phyloP scores from a whole-genome alignment of 139 green algal genomes.

The Coelastrella sp. region DNA sequence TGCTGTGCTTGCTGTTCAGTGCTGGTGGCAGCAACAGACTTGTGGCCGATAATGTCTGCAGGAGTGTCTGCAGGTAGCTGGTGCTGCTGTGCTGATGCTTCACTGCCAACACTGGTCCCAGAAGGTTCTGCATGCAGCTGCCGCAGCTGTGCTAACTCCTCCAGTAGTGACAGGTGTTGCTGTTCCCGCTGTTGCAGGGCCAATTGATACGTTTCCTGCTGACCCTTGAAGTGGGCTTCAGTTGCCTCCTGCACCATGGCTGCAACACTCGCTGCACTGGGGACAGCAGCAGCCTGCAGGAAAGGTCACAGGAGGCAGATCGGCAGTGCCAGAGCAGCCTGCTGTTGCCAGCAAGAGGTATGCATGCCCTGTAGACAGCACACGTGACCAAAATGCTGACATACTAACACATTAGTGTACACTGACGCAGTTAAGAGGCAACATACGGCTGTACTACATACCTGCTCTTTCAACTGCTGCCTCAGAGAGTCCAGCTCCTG shows the following conservation, averaged over 20 bases:
- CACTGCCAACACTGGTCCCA: neutral
- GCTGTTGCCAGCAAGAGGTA: no score
- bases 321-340: neutral
- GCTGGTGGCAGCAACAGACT: no score
- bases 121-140: slow-evolving; percentile 29
- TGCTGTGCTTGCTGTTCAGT: no score
- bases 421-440: neutral
- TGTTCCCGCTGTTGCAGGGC: slow-evolving; percentile 38
- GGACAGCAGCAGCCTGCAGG: slow-evolving; percentile 25
- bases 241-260: slow-evolving; percentile 20
- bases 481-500: neutral
- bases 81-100: slow-evolving; percentile 14
- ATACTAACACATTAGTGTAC: no score
- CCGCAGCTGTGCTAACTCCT: slow-evolving; percentile 9
- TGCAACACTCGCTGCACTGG: neutral
- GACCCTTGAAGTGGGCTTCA: neutral
- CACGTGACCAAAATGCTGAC: neutral
- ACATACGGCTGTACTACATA: neutral
- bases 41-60: neutral
- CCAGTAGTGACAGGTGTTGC: slow-evolving; percentile 18
- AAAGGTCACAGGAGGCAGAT: no score
- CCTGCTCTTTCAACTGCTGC: slow-evolving; percentile 19
- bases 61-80: neutral
- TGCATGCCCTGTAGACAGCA: neutral
- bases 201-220: slow-evolving; percentile 9